Base-by-base conservation (phyloP, 768 basidiomycete species). In the Mycena galopus region DNA sequence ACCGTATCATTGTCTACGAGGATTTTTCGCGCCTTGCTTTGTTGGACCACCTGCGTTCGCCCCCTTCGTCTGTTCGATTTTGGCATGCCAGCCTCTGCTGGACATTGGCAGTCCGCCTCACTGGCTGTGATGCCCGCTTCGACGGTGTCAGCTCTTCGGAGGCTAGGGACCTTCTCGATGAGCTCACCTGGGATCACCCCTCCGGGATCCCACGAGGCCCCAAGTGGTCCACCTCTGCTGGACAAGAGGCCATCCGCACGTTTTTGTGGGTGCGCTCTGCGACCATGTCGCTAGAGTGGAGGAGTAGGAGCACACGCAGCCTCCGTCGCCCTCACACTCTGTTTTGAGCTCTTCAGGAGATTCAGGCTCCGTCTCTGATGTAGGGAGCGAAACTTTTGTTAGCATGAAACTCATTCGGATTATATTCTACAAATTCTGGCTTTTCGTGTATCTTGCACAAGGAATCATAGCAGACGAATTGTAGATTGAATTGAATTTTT, bases 181-280 rank as follows among this genome's bases (percentile, higher is more conserved):
- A 60, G 66, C 56, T 58, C 39, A 63, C 2, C 47, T 51, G 21
- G 19, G 62, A 51, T 19, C 14, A 21, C 16, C 10, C 10, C 10
- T 47, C 25, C 51, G 44, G 25, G 33, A 53, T 69, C 4, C 60
- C 59, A 10, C 50, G 55, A 25, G 61, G 68, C 5, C 32, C 61
- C 14, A 33, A 50, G 55, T 64, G 61, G 68, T 58, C 55, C 19
- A 57, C 39, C n/a, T 2, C 61, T 47, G 68, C 42, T 5, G 68
- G 53, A 16, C 61, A 69, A 14, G 68, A 69, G 12, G 68, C 68
- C 32, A 64, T 58, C 17, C 61, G 68, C 14, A 50, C 53, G 30
- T 57, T 63, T 12, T 58, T 69, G 55, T 69, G 61, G 68, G 61
- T 23, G 30, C 68, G 42, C n/a, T n/a, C n/a, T n/a, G n/a, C 83